Evolutionary conservation across 1,139 yeast species (phyloP), one percentile per base, ranked within the genome.

Genomic region (Taiozyma onychis): DNA sequence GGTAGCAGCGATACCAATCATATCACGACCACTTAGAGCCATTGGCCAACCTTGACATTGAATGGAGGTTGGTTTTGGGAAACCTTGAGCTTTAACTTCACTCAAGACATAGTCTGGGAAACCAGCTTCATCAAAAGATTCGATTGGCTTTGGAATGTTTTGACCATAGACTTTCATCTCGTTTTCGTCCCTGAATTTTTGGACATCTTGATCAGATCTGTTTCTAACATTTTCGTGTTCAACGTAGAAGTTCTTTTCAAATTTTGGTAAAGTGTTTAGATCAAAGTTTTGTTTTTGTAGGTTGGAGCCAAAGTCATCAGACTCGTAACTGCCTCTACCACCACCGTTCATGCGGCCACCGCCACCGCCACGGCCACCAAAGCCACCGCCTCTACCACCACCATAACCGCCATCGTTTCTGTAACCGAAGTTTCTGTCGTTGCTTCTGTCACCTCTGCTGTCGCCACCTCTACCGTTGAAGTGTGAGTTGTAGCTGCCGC

Each of bases 11-110:
- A 93, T 87, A 78, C 99, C 99, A 72, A 93, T 86, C 91, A 93
- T 88, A 71, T 93, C 98, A 75, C 98, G 87, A 76, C 99, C 99
- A 64, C 93, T 84, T 57, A 91, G 78, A 67, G 99, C 99, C 99
- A 93, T 93, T 56, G 99, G 99, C 99, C 99, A 93, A 75, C 99
- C 99, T 76, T 95, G 99, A 71, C 97, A 88, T 76, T 93, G 99
- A 68, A 93, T 93, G 58, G 89, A 89, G 52, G 99, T 93, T 63
- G 99, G 99, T 58, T 77, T 81, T 53, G 86, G 95, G 76, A 93
- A 93, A 54, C 98, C 98, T 73, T 88, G 93, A 54, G 85, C 84
- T 74, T 87, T 82, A 62, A 93, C 90, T 75, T 93, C 97, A 58
- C 74, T 77, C 67, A 93, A 78, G 44, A 93, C 98, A 66, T 93